Conservation (phyloP, 2,329 filamentous ascomycete genomes). For the Gaeumannomyces sp. region DNA sequence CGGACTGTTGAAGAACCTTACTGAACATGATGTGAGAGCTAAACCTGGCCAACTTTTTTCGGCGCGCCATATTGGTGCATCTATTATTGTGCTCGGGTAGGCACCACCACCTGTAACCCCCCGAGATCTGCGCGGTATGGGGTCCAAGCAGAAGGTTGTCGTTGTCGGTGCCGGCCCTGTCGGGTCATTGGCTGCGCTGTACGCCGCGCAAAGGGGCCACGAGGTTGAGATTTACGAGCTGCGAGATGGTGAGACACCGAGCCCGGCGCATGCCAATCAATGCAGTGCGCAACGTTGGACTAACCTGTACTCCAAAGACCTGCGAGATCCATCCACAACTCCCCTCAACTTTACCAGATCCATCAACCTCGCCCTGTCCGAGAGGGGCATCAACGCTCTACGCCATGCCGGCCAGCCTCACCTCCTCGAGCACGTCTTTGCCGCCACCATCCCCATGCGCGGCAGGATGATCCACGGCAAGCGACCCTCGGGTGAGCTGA, state of each 20-base stretch:
- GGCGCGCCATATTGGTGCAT: too few relatives aligned
- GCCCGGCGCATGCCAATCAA: background rate
- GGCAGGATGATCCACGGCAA: constrained; percentile 92
- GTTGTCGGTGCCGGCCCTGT: constrained; percentile 92
- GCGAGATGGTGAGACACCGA: constrained; percentile 61
- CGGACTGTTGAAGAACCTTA: background rate
- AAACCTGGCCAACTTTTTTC: too few relatives aligned
- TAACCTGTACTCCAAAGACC: constrained; percentile 49
- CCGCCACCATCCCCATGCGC: constrained; percentile 82
- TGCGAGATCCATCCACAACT: constrained; percentile 73
- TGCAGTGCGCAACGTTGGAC: too few relatives aligned
- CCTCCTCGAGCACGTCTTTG: constrained; percentile 68
- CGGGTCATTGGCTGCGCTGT: constrained; percentile 83
- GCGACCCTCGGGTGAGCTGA: constrained; percentile 57
- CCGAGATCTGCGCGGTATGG: constrained; percentile 22
- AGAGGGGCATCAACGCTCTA: constrained; percentile 88
- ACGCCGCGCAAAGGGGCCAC: constrained; percentile 82
- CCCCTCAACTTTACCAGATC: constrained; percentile 95
- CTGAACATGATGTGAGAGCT: too few relatives aligned
- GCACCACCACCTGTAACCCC: background rate
- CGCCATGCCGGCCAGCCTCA: constrained; percentile 58
- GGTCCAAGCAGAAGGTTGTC: constrained; percentile 58
- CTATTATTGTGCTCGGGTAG: background rate
- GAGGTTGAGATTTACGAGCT: constrained; percentile 93
- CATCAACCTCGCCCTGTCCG: constrained; percentile 94